Percentiles rank a stretch among this genome's conserved stretches.
Evolutionary conservation across 169 alveolate species (phyloP).

Genomic region (Babesia sp.): DNA sequence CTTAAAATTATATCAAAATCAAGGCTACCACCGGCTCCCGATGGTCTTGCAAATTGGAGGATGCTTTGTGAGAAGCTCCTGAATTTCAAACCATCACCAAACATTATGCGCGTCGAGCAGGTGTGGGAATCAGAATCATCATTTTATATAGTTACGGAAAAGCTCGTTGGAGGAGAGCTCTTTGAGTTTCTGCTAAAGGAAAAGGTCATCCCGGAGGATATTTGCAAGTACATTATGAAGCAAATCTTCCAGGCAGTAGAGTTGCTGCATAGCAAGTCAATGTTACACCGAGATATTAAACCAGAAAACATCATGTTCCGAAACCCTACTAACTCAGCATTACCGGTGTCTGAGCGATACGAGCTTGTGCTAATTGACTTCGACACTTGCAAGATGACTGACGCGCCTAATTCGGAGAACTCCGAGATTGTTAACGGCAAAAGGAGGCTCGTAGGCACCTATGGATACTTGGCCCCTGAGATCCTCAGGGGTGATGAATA

Average conservation of each 20-base stretch:
- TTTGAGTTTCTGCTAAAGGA: conserved; percentile 84
- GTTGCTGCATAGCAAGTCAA: conserved; percentile 77
- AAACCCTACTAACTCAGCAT: conserved; percentile 70
- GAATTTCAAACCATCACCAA: conserved; percentile 79
- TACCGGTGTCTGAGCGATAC: conserved; percentile 71
- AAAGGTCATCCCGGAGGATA: conserved; percentile 85
- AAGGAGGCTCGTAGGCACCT: conserved; percentile 83
- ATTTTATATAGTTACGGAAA: conserved; percentile 83
- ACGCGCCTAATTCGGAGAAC: conserved; percentile 58
- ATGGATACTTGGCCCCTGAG: conserved; percentile 85
- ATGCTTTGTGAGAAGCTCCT: conserved; percentile 80
- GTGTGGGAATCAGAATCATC: conserved; percentile 83
- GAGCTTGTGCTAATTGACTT: conserved; percentile 80
- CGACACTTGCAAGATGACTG: conserved; percentile 82
- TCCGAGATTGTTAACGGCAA: conserved; percentile 71
- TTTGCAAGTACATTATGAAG: conserved; percentile 84
- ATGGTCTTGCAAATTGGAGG: conserved; percentile 77
- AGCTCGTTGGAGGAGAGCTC: conserved; percentile 87
- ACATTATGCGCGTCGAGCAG: conserved; percentile 80
- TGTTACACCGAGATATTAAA: conserved; percentile 83
- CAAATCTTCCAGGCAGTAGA: conserved; percentile 84
- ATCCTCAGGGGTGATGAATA: conserved; percentile 83
- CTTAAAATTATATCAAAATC: conserved; percentile 74
- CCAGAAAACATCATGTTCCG: conserved; percentile 85
- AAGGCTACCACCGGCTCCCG: conserved; percentile 72